Base-by-base conservation (phyloP, 805 yeast species). In the Sugiyamaella mastotermitis region DNA sequence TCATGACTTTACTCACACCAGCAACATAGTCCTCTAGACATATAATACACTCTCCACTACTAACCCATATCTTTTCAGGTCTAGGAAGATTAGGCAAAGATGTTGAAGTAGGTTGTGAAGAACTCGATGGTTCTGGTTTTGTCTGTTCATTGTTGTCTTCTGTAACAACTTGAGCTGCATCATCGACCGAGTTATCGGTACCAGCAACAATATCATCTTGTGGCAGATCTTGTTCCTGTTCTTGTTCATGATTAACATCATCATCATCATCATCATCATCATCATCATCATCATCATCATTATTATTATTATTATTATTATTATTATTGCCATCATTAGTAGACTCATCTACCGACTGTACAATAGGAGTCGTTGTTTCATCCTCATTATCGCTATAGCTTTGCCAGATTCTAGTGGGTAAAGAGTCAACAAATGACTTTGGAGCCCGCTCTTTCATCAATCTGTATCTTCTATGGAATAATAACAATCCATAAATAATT, bases 1-100 rank as follows among this genome's bases (percentile, higher is more conserved):
- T 61, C 58, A 76, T 62, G 14, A 78, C 74, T 33, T 62, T 60
- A 16, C 73, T 63, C 39, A 58, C 61, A 22, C 74, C 66, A 11
- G 70, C 68, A 8, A 60, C 56, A 48, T 71, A 77, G 44, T 64
- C 69, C 32, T 72, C 81, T 29, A 78, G 63, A 48, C 83, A 78
- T 17, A 78, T 76, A 17, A 75, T 71, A 51, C 83, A 78, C 53
- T 74, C 77, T 45, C 63, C 71, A 1, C 77, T 57, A 1, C 71
- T 67, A 34, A 57, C 61, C 65, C 65, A 60, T 11, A 43, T 42
- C 47, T 60, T 59, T 38, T 56, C 58, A 6, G 45, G 57, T 33
- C 49, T 27, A 11, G 17, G 17, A 11, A 27, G 18, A 6, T 34
- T 27, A 33, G 17, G 13, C 17, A 28, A 11, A n/a, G 21, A 29